Evolutionary conservation across 2,329 filamentous ascomycete species (phyloP), one percentile per base, ranked within the genome.

Genomic region (Lasiodiplodia gonubiensis): DNA sequence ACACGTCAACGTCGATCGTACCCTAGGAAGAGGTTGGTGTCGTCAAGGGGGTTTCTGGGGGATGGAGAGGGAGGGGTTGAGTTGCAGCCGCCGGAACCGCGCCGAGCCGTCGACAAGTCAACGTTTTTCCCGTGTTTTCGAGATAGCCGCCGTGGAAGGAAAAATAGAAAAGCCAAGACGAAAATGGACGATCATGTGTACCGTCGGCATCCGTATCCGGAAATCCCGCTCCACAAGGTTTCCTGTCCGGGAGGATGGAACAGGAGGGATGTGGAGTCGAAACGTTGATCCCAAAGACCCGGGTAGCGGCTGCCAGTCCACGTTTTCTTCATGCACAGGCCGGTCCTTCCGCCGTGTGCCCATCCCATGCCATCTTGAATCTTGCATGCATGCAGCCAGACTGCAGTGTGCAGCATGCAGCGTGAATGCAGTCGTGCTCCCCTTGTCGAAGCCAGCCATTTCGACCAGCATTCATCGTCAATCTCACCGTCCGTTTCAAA

Each of bases 321-420:
- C 59, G 59, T 63, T 63, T 61, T 52, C 59, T 63, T 63, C 59
- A 63, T 63, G 59, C 59, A 51, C 2, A 51, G 25, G 14, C n/a
- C 35, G n/a, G 16, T 52, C 11, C 18, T 10, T 12, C 53, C 46
- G 12, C 46, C 46, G 59, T 35, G 59, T 48, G 46, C 59, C 30
- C 59, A 63, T 63, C 59, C 37, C 59, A 63, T 61, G 42, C 46
- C 59, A 63, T 63, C 59, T 63, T 63, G 46, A 51, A 63, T 63
- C 59, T 51, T 25, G 59, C 59, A 63, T 63, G 59, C 59, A 51
- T 25, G 46, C 42, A 51, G 39, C 35, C 59, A 63, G 16, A 33
- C 30, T 33, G 30, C 30, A 33, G 30, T 33, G 30, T 33, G 30
- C 30, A 33, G 39, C 23, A 51, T 63, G 59, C 59, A 63, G 42